Evolutionary conservation across 106 monocot species (phyloP), one percentile per base, ranked within the genome.

Genomic region (Allium fistulosum): DNA sequence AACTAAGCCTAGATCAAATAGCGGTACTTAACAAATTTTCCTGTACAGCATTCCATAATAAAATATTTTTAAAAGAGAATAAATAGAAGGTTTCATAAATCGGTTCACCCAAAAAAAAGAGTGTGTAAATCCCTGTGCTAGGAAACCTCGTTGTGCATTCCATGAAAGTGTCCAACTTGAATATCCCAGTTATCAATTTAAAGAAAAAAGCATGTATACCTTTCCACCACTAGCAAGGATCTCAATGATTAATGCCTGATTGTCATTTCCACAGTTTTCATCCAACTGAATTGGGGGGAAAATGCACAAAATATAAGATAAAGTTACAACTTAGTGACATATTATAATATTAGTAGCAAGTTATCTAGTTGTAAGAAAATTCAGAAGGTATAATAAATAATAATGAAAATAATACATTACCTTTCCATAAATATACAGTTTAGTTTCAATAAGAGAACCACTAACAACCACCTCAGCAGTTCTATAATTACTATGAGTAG

Each of bases 221-320:
- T 92, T 97, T 73, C 92, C 96, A 75, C 88, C 96, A 72, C 70
- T 62, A 65, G 79, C 92, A 82, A 97, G 86, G 10, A 97, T 51
- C 74, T 82, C 86, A 56, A 92, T 57, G 69, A 97, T 78, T 53
- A 89, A 70, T 63, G 58, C 53, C 76, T 89, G 91, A 28, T 73
- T 53, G 72, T 68, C 57, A 72, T 48, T 15, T 58, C 64, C 62
- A 65, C 49, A 57, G 47, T 57, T 69, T 62, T 75, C 74, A 79
- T 91, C 83, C 63, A 80, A 73, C 95, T 96, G 74, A 61, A 37
- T 37, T 37, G 2, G 37, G 37, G 2, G 37, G 37, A 37, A 5
- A 5, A 37, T 37, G 37, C 37, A 37, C 0, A 37, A 37, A 37
- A 37, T 37, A 37, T 2, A 37, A 37, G 4, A 37, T 37, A 37